Percentiles rank a stretch among this genome's conserved stretches.
Evolutionary conservation across 768 basidiomycete species (phyloP).

Genomic region (Mycena floridula): DNA sequence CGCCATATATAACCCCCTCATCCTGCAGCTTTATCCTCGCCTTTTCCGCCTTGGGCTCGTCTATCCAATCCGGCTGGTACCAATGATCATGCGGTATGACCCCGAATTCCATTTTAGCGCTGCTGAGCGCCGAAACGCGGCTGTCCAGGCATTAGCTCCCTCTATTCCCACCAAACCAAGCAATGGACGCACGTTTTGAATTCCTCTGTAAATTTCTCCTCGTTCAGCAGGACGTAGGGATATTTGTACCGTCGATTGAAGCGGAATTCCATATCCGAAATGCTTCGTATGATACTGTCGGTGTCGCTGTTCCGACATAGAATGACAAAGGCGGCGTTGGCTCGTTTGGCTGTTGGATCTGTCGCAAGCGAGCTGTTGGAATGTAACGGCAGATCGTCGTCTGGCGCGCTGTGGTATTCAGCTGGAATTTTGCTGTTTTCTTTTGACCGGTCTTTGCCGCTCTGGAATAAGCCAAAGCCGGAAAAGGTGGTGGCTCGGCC

Average conservation of each 20-base stretch:
- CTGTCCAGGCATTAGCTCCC: slow-evolving; percentile 22
- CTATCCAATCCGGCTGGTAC: slow-evolving; percentile 74
- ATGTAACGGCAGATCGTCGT: no score
- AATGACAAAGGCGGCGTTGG: slow-evolving; percentile 35
- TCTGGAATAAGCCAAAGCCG: no score
- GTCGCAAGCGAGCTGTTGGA: no score
- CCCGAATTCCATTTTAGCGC: slow-evolving; percentile 58
- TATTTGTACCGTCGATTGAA: slow-evolving; percentile 79
- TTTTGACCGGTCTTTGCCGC: no score
- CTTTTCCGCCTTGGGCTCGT: slow-evolving; percentile 57
- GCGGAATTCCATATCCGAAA: slow-evolving; percentile 70
- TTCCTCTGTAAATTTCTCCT: slow-evolving; percentile 67
- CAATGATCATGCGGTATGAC: slow-evolving; percentile 65
- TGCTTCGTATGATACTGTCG: slow-evolving; percentile 51
- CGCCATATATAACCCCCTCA: slow-evolving; percentile 37
- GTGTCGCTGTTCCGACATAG: slow-evolving; percentile 66
- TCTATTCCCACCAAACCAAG: slow-evolving; percentile 12
- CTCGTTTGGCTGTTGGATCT: no score
- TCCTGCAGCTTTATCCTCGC: slow-evolving; percentile 58
- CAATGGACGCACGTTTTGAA: slow-evolving; percentile 64
- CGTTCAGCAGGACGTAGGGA: slow-evolving; percentile 88
- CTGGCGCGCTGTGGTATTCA: no score
- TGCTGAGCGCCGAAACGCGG: slow-evolving; percentile 26
- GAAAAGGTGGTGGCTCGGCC: no score
- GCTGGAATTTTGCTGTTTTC: no score